Base-by-base conservation (phyloP, 345 rosid species). In the Bruguiera gymnorhiza region DNA sequence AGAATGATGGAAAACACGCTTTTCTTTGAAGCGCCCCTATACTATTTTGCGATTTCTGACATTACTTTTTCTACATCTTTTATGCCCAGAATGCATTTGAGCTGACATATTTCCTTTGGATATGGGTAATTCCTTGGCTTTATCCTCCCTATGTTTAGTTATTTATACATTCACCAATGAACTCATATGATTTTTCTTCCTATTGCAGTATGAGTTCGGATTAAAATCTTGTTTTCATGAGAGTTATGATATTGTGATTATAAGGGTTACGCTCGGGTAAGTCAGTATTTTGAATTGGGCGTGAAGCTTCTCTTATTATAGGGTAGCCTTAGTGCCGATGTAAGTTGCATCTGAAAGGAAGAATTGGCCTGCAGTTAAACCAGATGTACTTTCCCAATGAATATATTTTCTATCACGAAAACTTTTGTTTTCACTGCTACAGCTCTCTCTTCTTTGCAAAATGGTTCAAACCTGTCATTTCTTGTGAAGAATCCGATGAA, bases 61-160 rank as follows among this genome's bases (percentile, higher is more conserved):
- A 30, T 63, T 63, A 36, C 46, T 56, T 10, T 63, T 6, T 69
- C 13, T 21, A 26, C 70, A 13, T 67, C 24, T 72, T 39, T 20
- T 29, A 50, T 65, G 60, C 72, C 34, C 83, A 96, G 98, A 96
- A 96, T 74, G 99, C 99, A 8, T 92, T 96, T 63, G 99, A 96
- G 82, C 83, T 96, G 61, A 96, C 98, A 27, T 90, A 92, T 79
- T 89, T 92, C 89, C 81, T 96, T 59, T 92, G 98, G 99, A 87
- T 86, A 79, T 87, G 92, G 97, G 97, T 94, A 88, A 82, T 46
- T 57, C 0, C 51, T 21, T 43, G 60, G 0, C 73, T 60, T 54
- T 66, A 67, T 24, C 36, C 64, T 36, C 46, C 26, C 52, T 23
- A 4, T 56, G 6, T n/a, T 68, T 1, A 24, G 7, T 70, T 13